Percentiles rank a stretch among this genome's conserved stretches.
Evolutionary conservation across 2,329 filamentous ascomycete species (phyloP).

Genomic region (Epichloe hybrida): DNA sequence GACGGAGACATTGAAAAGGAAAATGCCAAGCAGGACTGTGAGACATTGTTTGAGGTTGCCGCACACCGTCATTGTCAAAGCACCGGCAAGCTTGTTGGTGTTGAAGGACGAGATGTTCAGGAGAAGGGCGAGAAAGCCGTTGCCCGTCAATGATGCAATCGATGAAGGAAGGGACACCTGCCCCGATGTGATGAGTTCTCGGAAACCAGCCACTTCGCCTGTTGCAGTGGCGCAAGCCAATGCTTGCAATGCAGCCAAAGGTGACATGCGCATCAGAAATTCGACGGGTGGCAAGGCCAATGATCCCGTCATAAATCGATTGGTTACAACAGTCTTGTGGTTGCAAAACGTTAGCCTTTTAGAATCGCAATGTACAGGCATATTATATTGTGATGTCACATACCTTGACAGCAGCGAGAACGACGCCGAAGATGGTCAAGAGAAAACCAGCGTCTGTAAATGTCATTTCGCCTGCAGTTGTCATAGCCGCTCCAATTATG

Average conservation of each 20-base stretch:
- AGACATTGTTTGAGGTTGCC: conserved; percentile 46
- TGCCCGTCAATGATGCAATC: conserved; percentile 31
- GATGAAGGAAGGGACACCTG: conserved; percentile 22
- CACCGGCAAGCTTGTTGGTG: conserved; percentile 43
- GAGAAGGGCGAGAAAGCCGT: conserved; percentile 40
- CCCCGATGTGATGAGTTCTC: conserved; percentile 20
- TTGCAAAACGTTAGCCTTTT: background rate
- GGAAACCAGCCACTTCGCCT: conserved; percentile 36
- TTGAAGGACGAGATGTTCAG: conserved; percentile 45
- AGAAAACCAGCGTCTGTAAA: conserved; percentile 44
- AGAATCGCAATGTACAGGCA: background rate
- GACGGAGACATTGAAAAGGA: conserved; percentile 37
- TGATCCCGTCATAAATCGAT: conserved; percentile 49
- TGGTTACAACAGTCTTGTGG: conserved; percentile 41
- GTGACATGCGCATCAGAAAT: conserved; percentile 49
- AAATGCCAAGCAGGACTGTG: conserved; percentile 39
- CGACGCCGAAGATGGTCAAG: conserved; percentile 38
- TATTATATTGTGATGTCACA: background rate
- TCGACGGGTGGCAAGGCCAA: conserved; percentile 45
- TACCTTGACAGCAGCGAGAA: conserved; percentile 42
- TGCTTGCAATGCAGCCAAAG: conserved; percentile 43
- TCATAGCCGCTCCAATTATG: conserved; percentile 44
- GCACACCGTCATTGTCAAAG: conserved; percentile 45
- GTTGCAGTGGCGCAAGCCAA: conserved; percentile 35
- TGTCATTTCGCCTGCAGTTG: conserved; percentile 49